These are phyloP conservation scores for Eleusine coracana DNA, from an alignment of 176 grass and related monocot species.

Conservation along the genomic window DNA sequence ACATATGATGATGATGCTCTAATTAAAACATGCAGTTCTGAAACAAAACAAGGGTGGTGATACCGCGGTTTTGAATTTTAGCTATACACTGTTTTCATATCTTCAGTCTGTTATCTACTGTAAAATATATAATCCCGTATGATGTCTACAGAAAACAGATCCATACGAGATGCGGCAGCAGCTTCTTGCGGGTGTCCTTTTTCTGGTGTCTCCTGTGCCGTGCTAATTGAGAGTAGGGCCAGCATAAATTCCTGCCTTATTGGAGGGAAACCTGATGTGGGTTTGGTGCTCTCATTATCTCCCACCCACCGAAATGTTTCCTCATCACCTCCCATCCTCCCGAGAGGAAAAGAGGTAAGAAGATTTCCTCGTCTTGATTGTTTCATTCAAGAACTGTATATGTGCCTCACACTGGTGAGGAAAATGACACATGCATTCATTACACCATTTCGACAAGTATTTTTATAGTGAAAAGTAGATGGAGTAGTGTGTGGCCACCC, in stretches of 20 bases:
- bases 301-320: slow-evolving; percentile 25
- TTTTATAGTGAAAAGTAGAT: too few species aligned
- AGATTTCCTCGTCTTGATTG: background rate
- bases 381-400: background rate
- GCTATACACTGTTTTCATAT: background rate
- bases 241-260: slow-evolving; percentile 12
- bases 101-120: background rate
- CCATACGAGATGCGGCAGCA: background rate
- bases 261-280: slow-evolving; percentile 20
- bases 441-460: too few species aligned
- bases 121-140: background rate
- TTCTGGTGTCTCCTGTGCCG: background rate
- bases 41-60: too few species aligned
- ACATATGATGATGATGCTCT: background rate
- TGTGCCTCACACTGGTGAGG: background rate
- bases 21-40: background rate
- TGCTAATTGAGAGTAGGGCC: background rate
- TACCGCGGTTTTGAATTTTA: background rate
- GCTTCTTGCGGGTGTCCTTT: background rate
- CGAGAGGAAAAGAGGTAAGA: too few species aligned
- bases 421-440: background rate
- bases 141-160: background rate
- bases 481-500: background rate
- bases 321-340: background rate
- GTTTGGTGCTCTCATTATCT: slow-evolving; percentile 15